Evolutionary conservation across 2,329 filamentous ascomycete species (phyloP), one percentile per base, ranked within the genome.

Genomic region (Clonostachys byssicola): DNA sequence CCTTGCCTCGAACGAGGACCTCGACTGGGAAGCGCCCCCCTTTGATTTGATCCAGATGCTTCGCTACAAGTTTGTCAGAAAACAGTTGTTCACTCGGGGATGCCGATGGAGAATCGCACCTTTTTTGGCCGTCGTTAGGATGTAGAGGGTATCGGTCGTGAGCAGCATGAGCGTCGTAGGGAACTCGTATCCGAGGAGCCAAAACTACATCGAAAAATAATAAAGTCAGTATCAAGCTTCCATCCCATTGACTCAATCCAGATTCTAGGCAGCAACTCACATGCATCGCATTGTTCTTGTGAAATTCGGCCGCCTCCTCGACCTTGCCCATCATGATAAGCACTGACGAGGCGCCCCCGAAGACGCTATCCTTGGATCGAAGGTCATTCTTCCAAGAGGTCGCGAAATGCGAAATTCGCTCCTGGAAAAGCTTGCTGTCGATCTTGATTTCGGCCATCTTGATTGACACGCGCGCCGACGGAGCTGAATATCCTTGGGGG

Each of bases 181-280:
- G 62, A 99, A 99, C 67, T 99, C 94, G 75, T 99, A 99, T 60
- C 94, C 94, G 52, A 99, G 81, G 47, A 99, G 79, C 95, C 95
- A 99, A 70, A 97, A 95, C 92, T 96, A 66, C 51, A 55, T 40
- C 51, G 42, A 43, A 30, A 30, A 30, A 30, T 30, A 30, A 30
- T 30, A 30, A 36, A 33, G 57, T 58, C 48, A 56, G 53, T 44
- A 49, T 47, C 36, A 47, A 18, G 34, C 23, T 43, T 43, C 42
- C 23, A 47, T 17, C 40, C 23, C 16, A 42, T 5, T 18, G 17
- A 18, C 38, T 40, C 17, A n/a, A 42, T 42, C 40, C 40, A 42
- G 23, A 12, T 18, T 18, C n/a, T 30, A 30, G 23, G 23, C 23
- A 30, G 4, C 18, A 23, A 61, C 86, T 64, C 77, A 95, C 91